phyloP scores from a whole-genome alignment of 176 grass and related monocot genomes.

The Elaeis guineensis region DNA sequence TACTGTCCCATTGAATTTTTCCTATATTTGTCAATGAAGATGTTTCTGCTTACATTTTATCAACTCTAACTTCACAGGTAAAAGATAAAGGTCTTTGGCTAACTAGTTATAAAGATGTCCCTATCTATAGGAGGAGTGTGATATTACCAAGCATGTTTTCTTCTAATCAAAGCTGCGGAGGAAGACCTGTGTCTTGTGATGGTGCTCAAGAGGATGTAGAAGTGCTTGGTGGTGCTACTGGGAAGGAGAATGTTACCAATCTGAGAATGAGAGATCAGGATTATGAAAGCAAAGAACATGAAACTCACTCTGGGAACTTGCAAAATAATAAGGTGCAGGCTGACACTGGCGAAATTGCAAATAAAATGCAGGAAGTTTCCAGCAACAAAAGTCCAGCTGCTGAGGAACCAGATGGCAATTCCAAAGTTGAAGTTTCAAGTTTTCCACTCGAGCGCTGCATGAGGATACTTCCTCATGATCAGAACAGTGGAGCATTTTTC shows the following conservation, averaged over 20 bases:
- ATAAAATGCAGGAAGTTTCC: conserved; percentile 19
- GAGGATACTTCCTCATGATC: conserved; percentile 96
- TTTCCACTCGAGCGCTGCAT: conserved; percentile 71
- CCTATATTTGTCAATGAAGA: no score
- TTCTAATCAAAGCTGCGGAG: conserved; percentile 53
- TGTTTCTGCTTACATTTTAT: no score
- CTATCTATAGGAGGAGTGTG: conserved; percentile 52
- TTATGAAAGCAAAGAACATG: conserved; percentile 5
- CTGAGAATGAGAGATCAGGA: conserved; percentile 18
- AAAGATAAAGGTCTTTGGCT: conserved; percentile 86
- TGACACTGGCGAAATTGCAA: conserved; percentile 19
- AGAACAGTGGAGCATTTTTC: conserved; percentile 95
- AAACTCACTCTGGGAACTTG: background rate
- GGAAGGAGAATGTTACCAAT: conserved; percentile 18
- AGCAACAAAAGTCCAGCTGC: background rate
- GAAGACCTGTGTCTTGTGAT: conserved; percentile 13
- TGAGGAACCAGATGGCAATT: conserved; percentile 21
- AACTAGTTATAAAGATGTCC: conserved; percentile 67
- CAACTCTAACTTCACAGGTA: conserved; percentile 31
- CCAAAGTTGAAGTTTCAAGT: conserved; percentile 49
- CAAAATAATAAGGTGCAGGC: conserved; percentile 1
- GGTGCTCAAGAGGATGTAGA: conserved; percentile 23
- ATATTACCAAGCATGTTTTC: conserved; percentile 91
- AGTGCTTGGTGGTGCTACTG: conserved; percentile 20
- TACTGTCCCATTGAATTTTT: no score